Percentiles rank a stretch among this genome's conserved stretches.
phyloP scores from a whole-genome alignment of 139 green algal genomes.

The Volvox africanus region DNA sequence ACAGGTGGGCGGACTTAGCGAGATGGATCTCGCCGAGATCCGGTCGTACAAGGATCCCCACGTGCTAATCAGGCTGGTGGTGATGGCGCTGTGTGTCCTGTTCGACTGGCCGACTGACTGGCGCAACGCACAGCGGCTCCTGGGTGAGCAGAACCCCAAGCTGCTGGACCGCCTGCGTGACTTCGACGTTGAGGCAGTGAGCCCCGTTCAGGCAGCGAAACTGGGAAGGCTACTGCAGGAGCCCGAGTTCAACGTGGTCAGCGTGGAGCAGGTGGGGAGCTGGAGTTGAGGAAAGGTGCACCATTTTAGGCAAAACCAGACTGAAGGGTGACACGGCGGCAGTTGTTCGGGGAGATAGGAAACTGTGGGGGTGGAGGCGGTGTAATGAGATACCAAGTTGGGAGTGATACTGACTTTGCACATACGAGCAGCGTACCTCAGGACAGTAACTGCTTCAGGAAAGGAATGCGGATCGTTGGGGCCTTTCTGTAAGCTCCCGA shows the following conservation, averaged over 20 bases:
- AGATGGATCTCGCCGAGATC: conserved; percentile 54
- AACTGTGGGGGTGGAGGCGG: not conserved
- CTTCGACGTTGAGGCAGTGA: conserved; percentile 27
- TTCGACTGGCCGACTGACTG: conserved; percentile 59
- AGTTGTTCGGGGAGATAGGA: not conserved
- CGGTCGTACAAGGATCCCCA: conserved; percentile 54
- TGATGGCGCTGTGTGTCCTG: conserved; percentile 60
- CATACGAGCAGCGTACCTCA: too few relatives aligned
- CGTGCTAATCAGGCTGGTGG: conserved; percentile 53
- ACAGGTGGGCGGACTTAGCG: conserved; percentile 46
- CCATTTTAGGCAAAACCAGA: not conserved
- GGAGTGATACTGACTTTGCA: too few relatives aligned
- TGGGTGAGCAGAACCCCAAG: conserved; percentile 61
- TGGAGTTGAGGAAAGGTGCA: not conserved
- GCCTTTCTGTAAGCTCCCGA: too few relatives aligned
- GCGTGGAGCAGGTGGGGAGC: conserved; percentile 49
- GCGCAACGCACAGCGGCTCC: conserved; percentile 51
- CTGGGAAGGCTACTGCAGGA: conserved; percentile 50
- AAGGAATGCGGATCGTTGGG: too few relatives aligned
- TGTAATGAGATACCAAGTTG: not conserved
- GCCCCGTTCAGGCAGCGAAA: conserved; percentile 43
- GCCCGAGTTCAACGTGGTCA: conserved; percentile 64
- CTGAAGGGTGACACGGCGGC: not conserved
- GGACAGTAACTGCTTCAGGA: too few relatives aligned
- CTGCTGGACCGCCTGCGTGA: conserved; percentile 44